Evolutionary conservation across 805 yeast species (phyloP).

Genomic region (Schwanniomyces yamadae): DNA sequence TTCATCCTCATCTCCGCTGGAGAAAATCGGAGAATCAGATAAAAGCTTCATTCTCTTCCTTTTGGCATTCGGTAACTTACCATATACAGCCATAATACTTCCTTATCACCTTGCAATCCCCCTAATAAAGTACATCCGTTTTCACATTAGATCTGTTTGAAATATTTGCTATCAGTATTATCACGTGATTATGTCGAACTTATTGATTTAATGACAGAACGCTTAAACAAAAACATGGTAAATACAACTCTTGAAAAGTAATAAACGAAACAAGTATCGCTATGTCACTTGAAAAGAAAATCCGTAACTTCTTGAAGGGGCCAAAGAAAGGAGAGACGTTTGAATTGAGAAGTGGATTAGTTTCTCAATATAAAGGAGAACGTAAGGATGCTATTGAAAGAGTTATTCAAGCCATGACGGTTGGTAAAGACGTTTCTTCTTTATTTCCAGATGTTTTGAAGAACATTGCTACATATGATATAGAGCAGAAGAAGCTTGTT

Average conservation of each 20-base stretch:
- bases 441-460: slow-evolving; percentile 94
- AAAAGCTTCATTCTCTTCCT: neutral
- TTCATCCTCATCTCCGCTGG: slow-evolving; percentile 15
- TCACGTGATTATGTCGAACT: no score
- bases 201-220: no score
- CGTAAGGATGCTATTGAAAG: slow-evolving; percentile 96
- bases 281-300: slow-evolving; percentile 44
- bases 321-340: slow-evolving; percentile 73
- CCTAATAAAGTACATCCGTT: no score
- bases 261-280: no score
- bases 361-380: slow-evolving; percentile 91
- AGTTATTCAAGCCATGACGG: slow-evolving; percentile 97
- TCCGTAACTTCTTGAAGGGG: slow-evolving; percentile 42
- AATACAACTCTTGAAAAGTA: no score
- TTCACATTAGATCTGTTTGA: no score
- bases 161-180: no score
- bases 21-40: slow-evolving; percentile 9
- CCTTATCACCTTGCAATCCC: no score
- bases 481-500: slow-evolving; percentile 95
- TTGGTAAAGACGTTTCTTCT: slow-evolving; percentile 93
- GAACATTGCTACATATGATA: slow-evolving; percentile 93
- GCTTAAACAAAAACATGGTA: no score
- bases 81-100: neutral
- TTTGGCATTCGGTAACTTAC: neutral
- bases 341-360: slow-evolving; percentile 86